These are phyloP conservation scores for Argentina anserina DNA, from an alignment of 306 rosid species.

Conservation along the genomic window DNA sequence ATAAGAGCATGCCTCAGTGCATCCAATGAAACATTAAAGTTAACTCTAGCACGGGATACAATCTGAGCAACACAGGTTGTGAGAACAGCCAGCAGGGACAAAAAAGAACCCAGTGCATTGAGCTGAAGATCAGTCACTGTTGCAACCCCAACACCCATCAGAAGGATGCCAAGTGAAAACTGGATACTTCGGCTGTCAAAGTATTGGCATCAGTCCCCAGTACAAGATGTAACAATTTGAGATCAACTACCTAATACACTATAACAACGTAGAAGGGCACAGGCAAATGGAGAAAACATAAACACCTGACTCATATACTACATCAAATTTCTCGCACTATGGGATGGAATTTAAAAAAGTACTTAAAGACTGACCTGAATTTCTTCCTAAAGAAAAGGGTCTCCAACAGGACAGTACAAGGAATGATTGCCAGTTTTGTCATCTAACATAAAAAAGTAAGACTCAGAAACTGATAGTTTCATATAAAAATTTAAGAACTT, in stretches of 20 bases:
- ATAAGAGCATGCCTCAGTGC: neutral
- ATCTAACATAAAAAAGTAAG: slow-evolving; percentile 44
- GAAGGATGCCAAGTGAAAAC: slow-evolving; percentile 74
- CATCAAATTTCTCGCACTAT: neutral
- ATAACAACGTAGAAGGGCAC: neutral
- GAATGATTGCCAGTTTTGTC: slow-evolving; percentile 99
- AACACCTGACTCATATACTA: neutral
- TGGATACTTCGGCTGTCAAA: slow-evolving; percentile 78
- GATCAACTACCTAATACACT: neutral
- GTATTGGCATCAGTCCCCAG: slow-evolving; percentile 3
- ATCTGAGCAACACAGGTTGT: slow-evolving; percentile 99
- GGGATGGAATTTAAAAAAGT: neutral
- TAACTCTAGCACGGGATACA: slow-evolving; percentile 65
- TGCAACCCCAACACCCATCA: slow-evolving; percentile 90
- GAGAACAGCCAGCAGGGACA: slow-evolving; percentile 84
- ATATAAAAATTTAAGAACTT: neutral
- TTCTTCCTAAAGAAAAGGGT: slow-evolving; percentile 79
- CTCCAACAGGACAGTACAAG: slow-evolving; percentile 95
- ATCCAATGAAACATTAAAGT: slow-evolving; percentile 3
- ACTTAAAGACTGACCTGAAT: slow-evolving; percentile 60
- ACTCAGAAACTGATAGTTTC: slow-evolving; percentile 12
- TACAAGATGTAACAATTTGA: neutral
- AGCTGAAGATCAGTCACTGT: slow-evolving; percentile 97
- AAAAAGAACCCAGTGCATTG: slow-evolving; percentile 83
- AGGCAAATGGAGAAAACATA: neutral